Conservation (phyloP, 2,329 filamentous ascomycete species). For the Fusarium sp. region DNA sequence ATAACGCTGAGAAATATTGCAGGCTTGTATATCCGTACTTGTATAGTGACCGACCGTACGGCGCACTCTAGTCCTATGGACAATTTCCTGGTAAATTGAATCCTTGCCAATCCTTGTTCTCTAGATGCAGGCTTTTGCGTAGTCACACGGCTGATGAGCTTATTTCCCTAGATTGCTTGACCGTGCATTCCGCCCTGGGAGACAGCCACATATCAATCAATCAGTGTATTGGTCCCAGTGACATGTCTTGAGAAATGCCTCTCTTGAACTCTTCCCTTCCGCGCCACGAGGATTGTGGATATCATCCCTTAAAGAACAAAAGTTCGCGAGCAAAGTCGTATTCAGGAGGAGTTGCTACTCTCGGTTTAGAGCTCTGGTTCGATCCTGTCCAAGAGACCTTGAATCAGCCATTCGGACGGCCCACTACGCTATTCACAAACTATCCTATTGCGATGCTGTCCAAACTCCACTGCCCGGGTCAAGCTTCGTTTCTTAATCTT, state of each 20-base stretch:
- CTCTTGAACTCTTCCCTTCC: background rate
- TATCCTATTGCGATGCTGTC: constrained; percentile 10
- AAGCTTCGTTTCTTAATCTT: constrained; percentile 17
- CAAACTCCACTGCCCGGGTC: constrained; percentile 11
- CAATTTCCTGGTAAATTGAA: constrained; percentile 42
- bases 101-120: constrained; percentile 15
- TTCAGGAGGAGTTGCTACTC: constrained; percentile 10
- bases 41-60: constrained; percentile 3
- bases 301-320: background rate
- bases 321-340: constrained; percentile 3
- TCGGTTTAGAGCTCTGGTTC: constrained; percentile 20
- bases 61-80: constrained; percentile 1
- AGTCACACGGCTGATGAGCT: constrained; percentile 37
- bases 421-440: constrained; percentile 29
- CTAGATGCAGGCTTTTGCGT: constrained; percentile 22
- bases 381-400: constrained; percentile 26
- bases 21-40: background rate
- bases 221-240: background rate
- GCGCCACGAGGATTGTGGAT: background rate
- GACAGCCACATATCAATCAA: constrained; percentile 3
- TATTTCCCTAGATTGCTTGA: constrained; percentile 34
- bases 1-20: constrained; percentile 9
- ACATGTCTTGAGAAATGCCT: background rate
- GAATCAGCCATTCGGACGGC: constrained; percentile 11
- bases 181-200: constrained; percentile 26